Evolutionary conservation across 495 filamentous ascomycete species (phyloP), one percentile per base, ranked within the genome.

Genomic region (Echria macrotheca): DNA sequence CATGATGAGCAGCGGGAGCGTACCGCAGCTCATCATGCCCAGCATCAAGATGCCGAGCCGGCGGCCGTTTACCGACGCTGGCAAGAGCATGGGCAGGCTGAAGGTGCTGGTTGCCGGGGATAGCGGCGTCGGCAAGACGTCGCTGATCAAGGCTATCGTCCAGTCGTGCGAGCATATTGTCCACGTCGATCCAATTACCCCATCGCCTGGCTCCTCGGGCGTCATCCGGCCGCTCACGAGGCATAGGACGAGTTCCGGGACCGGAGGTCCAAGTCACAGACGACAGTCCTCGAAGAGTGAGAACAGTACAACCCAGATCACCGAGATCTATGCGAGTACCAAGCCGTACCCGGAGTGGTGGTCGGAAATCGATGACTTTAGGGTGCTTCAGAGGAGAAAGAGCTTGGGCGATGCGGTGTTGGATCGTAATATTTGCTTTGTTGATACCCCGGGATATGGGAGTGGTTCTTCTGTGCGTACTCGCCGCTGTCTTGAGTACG

Each of bases 111-210:
- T 97, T 55, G 88, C 89, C 43, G 93, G 93, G 22, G 80, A 85
- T 60, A 76, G 84, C 56, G 89, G 93, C 21, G 59, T 81, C 44
- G 91, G 91, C 8, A 97, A 97, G 72, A 91, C 91, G 12, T 89
- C 87, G 19, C 72, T 96, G 43, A 88, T 97, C 53, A 91, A 90
- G 63, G 89, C 89, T 0, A 91, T 99, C 45, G 87, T 95, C 10
- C 93, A 96, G 61, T 78, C 71, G n/a, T 96, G 91, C 61, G 87
- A 95, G 59, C 89, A 96, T 62, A 95, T 99, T 50, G 93, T 97
- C 1, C 93, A 98, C 65, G 86, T 96, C 42, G 93, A 98, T 63
- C 81, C 88, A 0, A 71, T 94, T 25, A 69, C 78, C 5, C 65
- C 78, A 9, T 69, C 65, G 49, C 56, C 48, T 19, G 49, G 46